A percentile compares a stretch with the other conserved stretches of the same genome.
These are phyloP conservation scores for Xylariaceae sp. DNA, from an alignment of 2,329 filamentous ascomycete species.

Conservation along the genomic window DNA sequence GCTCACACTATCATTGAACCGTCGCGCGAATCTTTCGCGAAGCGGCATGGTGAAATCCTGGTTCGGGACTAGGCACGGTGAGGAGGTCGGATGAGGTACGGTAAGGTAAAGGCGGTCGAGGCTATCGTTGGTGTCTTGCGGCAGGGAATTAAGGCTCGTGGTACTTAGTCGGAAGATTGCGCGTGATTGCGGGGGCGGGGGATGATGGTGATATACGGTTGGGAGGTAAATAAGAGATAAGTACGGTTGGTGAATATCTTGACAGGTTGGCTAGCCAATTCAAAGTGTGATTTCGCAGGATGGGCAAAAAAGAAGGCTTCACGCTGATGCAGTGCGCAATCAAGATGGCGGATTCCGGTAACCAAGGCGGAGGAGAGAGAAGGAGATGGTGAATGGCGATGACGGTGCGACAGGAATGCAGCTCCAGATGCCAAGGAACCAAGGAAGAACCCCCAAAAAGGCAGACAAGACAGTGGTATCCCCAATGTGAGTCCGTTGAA, in stretches of 20 bases:
- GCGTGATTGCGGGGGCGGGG: background rate
- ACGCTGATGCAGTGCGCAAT: background rate
- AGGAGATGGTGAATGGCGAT: too few relatives aligned
- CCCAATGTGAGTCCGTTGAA: background rate
- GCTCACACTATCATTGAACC: conserved; percentile 30
- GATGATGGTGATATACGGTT: background rate
- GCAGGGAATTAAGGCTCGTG: background rate
- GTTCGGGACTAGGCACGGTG: background rate
- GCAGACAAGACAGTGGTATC: background rate
- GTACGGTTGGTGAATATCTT: background rate
- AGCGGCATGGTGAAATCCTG: conserved; percentile 24
- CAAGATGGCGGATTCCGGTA: too few relatives aligned
- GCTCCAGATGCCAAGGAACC: background rate
- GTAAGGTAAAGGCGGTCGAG: too few relatives aligned
- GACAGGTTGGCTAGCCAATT: background rate
- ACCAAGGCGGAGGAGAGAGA: too few relatives aligned
- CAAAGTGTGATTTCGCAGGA: background rate
- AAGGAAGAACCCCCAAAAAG: background rate
- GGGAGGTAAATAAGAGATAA: background rate
- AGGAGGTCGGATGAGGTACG: background rate
- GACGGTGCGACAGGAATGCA: background rate
- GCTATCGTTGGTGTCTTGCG: too few relatives aligned
- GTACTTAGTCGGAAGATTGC: background rate
- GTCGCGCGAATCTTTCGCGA: conserved; percentile 25
- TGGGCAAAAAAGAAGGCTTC: background rate